Conservation (phyloP, 768 basidiomycete species). For the Vararia minispora region DNA sequence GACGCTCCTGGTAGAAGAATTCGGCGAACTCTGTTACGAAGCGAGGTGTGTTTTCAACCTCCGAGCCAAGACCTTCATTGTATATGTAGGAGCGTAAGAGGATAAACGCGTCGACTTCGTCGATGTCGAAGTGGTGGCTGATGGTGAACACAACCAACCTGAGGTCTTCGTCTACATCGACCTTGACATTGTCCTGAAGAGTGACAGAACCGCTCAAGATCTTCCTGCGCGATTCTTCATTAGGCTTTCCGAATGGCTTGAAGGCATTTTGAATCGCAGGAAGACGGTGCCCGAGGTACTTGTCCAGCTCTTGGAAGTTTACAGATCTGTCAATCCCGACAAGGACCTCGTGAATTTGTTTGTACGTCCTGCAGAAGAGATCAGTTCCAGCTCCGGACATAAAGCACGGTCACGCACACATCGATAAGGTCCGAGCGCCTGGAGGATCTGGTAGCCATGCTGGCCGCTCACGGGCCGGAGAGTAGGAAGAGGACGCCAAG, state of each 20-base stretch:
- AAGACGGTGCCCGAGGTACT: constrained; percentile 47
- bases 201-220: constrained; percentile 59
- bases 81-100: constrained; percentile 70
- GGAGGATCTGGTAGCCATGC: constrained; percentile 34
- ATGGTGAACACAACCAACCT: constrained; percentile 63
- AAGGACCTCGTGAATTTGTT: constrained; percentile 49
- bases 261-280: constrained; percentile 43
- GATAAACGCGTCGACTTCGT: constrained; percentile 69
- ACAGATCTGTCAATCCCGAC: constrained; percentile 49
- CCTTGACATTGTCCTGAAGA: constrained; percentile 50
- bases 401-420: constrained; percentile 37
- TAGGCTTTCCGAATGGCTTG: constrained; percentile 63
- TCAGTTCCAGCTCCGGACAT: background rate
- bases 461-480: constrained; percentile 6
- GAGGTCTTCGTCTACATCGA: constrained; percentile 57
- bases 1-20: constrained; percentile 75
- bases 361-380: constrained; percentile 39
- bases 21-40: constrained; percentile 62
- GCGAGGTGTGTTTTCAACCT: constrained; percentile 28
- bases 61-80: constrained; percentile 58
- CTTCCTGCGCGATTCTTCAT: constrained; percentile 50
- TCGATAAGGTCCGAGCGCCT: constrained; percentile 64
- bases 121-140: constrained; percentile 62
- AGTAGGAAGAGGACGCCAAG: background rate
- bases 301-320: constrained; percentile 43